Evolutionary conservation across 805 yeast species (phyloP).

Genomic region (Lachancea lanzarotensis): DNA sequence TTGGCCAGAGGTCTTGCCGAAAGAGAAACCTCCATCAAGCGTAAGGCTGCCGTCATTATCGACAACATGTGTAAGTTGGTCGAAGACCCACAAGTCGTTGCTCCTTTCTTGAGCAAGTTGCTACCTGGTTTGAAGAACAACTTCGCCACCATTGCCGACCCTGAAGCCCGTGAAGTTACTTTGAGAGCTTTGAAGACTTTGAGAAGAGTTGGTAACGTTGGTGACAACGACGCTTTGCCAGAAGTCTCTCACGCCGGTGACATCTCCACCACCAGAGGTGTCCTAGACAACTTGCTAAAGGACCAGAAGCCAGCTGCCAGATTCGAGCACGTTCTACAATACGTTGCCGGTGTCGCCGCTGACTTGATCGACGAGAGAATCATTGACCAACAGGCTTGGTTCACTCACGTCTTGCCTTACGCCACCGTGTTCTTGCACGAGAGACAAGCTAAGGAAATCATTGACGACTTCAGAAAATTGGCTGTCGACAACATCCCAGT

Average conservation of each 20-base stretch:
- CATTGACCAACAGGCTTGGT: constrained; percentile 90
- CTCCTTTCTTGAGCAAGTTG: constrained; percentile 94
- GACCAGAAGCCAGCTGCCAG: constrained; percentile 63
- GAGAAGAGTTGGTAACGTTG: constrained; percentile 97
- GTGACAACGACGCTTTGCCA: constrained; percentile 84
- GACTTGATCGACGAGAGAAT: constrained; percentile 97
- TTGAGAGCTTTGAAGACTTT: constrained; percentile 94
- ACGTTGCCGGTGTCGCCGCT: constrained; percentile 96
- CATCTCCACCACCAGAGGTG: constrained; percentile 74
- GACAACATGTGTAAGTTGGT: constrained; percentile 99
- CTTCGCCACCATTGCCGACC: constrained; percentile 97
- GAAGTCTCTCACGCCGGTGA: constrained; percentile 99
- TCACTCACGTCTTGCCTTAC: constrained; percentile 82
- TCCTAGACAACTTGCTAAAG: constrained; percentile 66
- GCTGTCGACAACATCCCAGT: constrained; percentile 98
- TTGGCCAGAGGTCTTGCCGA: constrained; percentile 99
- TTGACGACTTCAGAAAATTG: constrained; percentile 92
- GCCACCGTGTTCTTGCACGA: constrained; percentile 94
- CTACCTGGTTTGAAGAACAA: constrained; percentile 95
- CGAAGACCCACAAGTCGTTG: constrained; percentile 99
- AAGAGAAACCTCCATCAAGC: constrained; percentile 99
- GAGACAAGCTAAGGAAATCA: constrained; percentile 78
- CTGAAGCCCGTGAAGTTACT: constrained; percentile 99
- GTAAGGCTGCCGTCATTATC: constrained; percentile 98
- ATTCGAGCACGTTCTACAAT: constrained; percentile 70